phyloP scores from a whole-genome alignment of 352 stramenopile species.

The Globisporangium perplexum region DNA sequence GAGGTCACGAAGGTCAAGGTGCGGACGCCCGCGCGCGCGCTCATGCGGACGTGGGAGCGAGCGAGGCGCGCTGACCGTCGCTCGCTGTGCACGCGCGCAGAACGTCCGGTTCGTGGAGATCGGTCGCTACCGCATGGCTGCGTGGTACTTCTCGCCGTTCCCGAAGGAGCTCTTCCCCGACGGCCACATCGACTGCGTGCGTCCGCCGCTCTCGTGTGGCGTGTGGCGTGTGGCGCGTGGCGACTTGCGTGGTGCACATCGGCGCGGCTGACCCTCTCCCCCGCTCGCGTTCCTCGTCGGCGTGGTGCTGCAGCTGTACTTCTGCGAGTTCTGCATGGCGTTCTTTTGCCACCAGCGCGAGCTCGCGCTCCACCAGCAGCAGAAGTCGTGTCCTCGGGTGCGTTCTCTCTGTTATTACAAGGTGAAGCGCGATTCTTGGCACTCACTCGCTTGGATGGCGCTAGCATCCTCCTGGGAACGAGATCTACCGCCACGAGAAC shows the following conservation, averaged over 20 bases:
- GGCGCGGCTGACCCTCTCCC: background rate
- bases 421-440: too few relatives aligned
- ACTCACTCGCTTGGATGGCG: conserved; percentile 1
- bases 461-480: conserved; percentile 75
- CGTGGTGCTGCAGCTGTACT: conserved; percentile 55
- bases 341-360: conserved; percentile 83
- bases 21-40: background rate
- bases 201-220: conserved; percentile 5
- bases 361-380: conserved; percentile 58
- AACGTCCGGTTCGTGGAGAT: conserved; percentile 97
- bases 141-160: conserved; percentile 97
- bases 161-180: conserved; percentile 94
- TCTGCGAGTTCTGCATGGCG: conserved; percentile 88
- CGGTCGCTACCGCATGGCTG: conserved; percentile 91
- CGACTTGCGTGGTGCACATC: too few relatives aligned
- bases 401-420: conserved; percentile 2
- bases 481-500: conserved; percentile 94
- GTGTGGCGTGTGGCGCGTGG: too few relatives aligned
- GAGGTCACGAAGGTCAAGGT: conserved; percentile 96
- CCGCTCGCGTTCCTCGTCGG: background rate
- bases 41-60: background rate
- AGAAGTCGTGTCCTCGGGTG: conserved; percentile 56
- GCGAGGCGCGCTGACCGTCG: background rate
- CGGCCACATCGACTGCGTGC: conserved; percentile 78
- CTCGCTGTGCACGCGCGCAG: conserved; percentile 21